These are phyloP conservation scores for Quercus aquifolioides DNA, from an alignment of 306 rosid genomes.

Conservation along the genomic window DNA sequence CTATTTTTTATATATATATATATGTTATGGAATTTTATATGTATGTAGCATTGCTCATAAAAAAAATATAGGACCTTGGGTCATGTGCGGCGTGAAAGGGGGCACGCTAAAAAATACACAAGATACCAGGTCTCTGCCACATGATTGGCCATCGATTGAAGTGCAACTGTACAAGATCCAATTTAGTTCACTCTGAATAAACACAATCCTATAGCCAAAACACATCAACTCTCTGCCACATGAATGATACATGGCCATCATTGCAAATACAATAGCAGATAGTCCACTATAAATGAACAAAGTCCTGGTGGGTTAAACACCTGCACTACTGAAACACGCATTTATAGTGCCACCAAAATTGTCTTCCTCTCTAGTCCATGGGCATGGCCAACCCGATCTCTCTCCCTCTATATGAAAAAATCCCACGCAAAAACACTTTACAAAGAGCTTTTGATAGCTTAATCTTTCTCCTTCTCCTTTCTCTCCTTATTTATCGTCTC, in stretches of 20 bases:
- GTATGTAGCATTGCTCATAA: too few species aligned
- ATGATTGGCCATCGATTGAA: too few species aligned
- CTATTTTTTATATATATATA: too few species aligned
- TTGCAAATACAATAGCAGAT: background rate
- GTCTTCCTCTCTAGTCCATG: background rate
- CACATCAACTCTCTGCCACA: background rate
- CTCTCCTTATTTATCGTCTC: constrained; percentile 42
- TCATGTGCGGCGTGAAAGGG: too few species aligned
- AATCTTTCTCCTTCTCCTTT: constrained; percentile 35
- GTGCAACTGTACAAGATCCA: too few species aligned
- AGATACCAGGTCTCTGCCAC: too few species aligned
- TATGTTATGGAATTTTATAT: too few species aligned
- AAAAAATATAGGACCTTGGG: too few species aligned
- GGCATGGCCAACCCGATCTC: background rate
- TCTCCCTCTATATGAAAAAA: constrained; percentile 36
- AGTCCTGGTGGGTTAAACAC: background rate
- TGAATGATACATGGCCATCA: background rate
- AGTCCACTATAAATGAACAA: background rate
- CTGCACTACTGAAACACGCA: background rate
- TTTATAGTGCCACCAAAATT: background rate
- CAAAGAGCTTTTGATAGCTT: constrained; percentile 29
- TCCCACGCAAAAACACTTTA: background rate
- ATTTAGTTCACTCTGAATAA: too few species aligned
- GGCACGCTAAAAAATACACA: too few species aligned
- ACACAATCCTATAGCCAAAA: too few species aligned